Evolutionary conservation across 805 yeast genomes (phyloP).

Genomic region (Spencermartinsiella europaea): DNA sequence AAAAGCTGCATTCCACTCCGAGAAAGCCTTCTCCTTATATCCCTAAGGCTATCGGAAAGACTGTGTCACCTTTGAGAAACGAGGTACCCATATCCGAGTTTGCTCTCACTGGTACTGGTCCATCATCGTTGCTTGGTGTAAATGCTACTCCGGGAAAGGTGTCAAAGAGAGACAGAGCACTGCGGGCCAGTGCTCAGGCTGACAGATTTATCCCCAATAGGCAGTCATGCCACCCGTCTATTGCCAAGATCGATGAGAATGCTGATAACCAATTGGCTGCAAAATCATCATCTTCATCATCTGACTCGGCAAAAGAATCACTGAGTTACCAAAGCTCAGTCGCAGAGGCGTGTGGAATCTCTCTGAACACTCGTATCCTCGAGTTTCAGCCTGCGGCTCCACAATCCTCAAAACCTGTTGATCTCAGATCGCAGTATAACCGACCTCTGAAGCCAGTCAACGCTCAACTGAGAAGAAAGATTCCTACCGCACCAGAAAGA

Average conservation of each 20-base stretch:
- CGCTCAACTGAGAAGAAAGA: constrained; percentile 43
- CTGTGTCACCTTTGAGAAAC: constrained; percentile 37
- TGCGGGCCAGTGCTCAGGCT: constrained; percentile 22
- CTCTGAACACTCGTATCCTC: constrained; percentile 73
- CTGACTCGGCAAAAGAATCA: constrained; percentile 1
- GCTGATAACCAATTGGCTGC: not conserved
- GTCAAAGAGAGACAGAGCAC: constrained; percentile 21
- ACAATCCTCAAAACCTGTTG: constrained; percentile 38
- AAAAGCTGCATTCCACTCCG: constrained; percentile 12
- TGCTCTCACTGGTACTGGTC: constrained; percentile 31
- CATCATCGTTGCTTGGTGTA: constrained; percentile 29
- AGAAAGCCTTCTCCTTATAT: constrained; percentile 13
- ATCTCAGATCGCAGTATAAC: constrained; percentile 32
- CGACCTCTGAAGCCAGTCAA: constrained; percentile 31
- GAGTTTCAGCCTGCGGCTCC: constrained; percentile 89
- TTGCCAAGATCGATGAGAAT: constrained; percentile 34
- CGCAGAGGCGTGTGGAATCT: constrained; percentile 91
- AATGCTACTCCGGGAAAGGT: constrained; percentile 22
- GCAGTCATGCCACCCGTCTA: constrained; percentile 45
- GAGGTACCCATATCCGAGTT: constrained; percentile 41
- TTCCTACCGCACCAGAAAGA: constrained; percentile 85
- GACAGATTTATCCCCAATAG: constrained; percentile 63
- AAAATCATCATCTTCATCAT: constrained; percentile 1
- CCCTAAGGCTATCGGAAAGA: constrained; percentile 15
- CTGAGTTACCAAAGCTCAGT: constrained; percentile 64